A percentile compares a stretch with the other conserved stretches of the same genome.
phyloP scores from a whole-genome alignment of 225 moss, liverwort and hornwort genomes.

The Bryum argenteum region DNA sequence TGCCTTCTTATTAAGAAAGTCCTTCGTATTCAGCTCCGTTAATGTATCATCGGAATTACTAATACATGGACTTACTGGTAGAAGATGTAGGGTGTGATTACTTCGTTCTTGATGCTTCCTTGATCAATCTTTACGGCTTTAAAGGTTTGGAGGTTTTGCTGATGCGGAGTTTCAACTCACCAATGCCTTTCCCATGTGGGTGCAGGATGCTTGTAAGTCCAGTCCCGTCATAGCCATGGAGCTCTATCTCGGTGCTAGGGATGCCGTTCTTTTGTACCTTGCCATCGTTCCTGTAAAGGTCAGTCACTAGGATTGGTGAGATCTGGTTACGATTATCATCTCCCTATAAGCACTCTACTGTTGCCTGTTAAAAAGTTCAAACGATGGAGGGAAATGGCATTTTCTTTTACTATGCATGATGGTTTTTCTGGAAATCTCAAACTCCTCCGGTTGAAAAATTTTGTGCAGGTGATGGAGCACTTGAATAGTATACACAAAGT shows the following conservation, averaged over 20 bases:
- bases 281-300: conserved; percentile 91
- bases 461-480: conserved; percentile 60
- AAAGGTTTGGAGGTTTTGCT: neutral
- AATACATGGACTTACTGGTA: neutral
- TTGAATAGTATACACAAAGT: conserved; percentile 70
- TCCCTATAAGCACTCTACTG: conserved; percentile 1
- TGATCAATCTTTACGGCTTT: neutral
- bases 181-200: conserved; percentile 18
- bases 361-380: neutral
- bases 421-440: conserved; percentile 14
- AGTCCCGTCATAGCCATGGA: conserved; percentile 79
- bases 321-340: conserved; percentile 18
- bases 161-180: conserved; percentile 15
- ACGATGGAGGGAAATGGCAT: too few relatives aligned
- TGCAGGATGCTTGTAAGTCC: conserved; percentile 89
- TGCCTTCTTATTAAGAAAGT: conserved; percentile 10
- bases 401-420: conserved; percentile 15
- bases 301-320: conserved; percentile 25
- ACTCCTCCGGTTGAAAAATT: conserved; percentile 7
- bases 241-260: conserved; percentile 85
- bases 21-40: too few relatives aligned
- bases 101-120: neutral
- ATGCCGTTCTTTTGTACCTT: conserved; percentile 71
- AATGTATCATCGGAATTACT: neutral
- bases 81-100: neutral